Evolutionary conservation across 768 basidiomycete species (phyloP), one percentile per base, ranked within the genome.

Genomic region (Mycena rebaudengoi): DNA sequence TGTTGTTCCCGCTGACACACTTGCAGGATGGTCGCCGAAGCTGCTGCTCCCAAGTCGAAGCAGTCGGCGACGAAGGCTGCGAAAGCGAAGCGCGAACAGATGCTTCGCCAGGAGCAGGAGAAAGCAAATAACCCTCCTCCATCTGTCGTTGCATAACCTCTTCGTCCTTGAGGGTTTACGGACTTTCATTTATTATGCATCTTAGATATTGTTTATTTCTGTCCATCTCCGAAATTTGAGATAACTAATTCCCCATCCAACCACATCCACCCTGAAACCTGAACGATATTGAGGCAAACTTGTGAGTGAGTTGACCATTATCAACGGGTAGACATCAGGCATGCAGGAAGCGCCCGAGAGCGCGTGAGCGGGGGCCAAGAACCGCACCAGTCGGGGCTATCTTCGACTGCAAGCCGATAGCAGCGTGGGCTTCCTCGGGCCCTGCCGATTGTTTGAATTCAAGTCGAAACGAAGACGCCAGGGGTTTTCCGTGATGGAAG

Each of bases 1-100:
- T 46, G 61, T 44, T 30, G 53, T 49, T 57, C 39, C 35, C 26
- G 46, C 29, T 48, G 56, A n/a, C 26, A 32, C 40, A 29, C 16
- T 16, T 39, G 6, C 69, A 94, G 92, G 61, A 91, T 95, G 85
- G 93, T 95, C 6, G 92, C 94, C 3, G 92, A 94, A 74, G 94
- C 93, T 7, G 93, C 93, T 4, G 77, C 86, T 45, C 88, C 90
- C 23, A 93, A 90, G 78, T 79, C 82, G 29, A 92, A 88, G 74
- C 88, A 87, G 57, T 59, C 68, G 10, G 66, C 74, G 18, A 76
- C 73, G 13, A 71, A 69, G 60, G 70, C 74, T 13, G 76, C 76
- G 23, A 81, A 80, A 67, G 78, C 75, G 7, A 79, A 78, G 72
- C 70, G 77, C 52, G 76, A 86, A 71, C 75, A 78, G 66, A 73